phyloP scores from a whole-genome alignment of 2,329 filamentous ascomycete species.

The Nigrograna mackinnonii region DNA sequence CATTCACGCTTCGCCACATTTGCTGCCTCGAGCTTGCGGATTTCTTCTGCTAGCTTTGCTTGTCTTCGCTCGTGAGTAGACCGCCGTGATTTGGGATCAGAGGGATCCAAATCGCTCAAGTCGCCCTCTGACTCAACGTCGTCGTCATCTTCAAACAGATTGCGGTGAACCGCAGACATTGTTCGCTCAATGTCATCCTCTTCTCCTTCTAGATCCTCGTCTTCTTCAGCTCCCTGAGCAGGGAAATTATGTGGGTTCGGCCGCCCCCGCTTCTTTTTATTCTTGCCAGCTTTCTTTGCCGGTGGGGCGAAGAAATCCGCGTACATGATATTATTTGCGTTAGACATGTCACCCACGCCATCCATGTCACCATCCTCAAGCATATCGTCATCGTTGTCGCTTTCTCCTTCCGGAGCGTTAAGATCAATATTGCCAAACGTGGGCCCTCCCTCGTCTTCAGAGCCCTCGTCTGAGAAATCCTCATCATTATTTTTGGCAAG shows the following conservation, averaged over 20 bases:
- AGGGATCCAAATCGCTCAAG: constrained; percentile 65
- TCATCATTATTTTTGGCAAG: constrained; percentile 32
- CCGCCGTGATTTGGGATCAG: constrained; percentile 71
- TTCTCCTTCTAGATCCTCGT: constrained; percentile 39
- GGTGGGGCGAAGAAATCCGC: constrained; percentile 93
- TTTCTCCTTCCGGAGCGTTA: constrained; percentile 71
- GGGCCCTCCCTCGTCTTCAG: constrained; percentile 71
- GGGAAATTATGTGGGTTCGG: constrained; percentile 59
- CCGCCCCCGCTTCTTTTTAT: constrained; percentile 58
- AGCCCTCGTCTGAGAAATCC: constrained; percentile 58
- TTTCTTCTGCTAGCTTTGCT: constrained; percentile 85
- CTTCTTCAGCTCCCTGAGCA: constrained; percentile 36
- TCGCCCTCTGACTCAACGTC: constrained; percentile 57
- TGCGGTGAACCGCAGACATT: constrained; percentile 84
- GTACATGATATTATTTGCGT: constrained; percentile 89
- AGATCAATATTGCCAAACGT: constrained; percentile 82
- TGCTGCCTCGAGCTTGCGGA: constrained; percentile 84
- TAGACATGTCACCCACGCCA: constrained; percentile 60
- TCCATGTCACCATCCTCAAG: constrained; percentile 60
- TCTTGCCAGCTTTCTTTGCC: constrained; percentile 68
- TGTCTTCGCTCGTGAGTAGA: constrained; percentile 87
- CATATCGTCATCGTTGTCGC: constrained; percentile 61
- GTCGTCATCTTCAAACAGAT: constrained; percentile 79
- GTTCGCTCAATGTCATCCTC: constrained; percentile 76
- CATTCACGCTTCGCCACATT: constrained; percentile 90